phyloP scores from a whole-genome alignment of 2,329 filamentous ascomycete species.

The Fusarium napiforme region DNA sequence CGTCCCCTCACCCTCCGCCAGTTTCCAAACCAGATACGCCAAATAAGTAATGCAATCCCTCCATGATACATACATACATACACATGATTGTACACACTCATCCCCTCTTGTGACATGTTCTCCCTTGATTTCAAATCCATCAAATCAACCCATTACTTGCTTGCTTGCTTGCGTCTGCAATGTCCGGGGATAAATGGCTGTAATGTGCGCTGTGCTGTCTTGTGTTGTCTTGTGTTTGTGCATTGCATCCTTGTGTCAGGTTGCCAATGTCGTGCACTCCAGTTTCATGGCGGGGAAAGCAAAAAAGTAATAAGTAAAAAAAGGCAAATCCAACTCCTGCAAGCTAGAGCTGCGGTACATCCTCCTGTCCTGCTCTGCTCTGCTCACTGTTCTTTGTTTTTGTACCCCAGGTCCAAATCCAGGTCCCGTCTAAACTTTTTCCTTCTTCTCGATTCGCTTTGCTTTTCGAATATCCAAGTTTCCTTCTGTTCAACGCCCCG shows the following conservation, averaged over 20 bases:
- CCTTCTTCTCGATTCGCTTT: constrained; percentile 15
- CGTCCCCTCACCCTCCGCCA: constrained; percentile 34
- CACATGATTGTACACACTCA: constrained; percentile 40
- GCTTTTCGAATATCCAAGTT: constrained; percentile 32
- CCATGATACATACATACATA: constrained; percentile 19
- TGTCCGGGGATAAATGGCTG: constrained; percentile 32
- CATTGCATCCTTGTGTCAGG: constrained; percentile 17
- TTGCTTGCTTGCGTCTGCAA: constrained; percentile 11
- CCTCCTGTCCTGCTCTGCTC: neutral
- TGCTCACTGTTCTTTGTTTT: constrained; percentile 30
- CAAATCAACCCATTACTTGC: constrained; percentile 25
- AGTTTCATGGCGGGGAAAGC: constrained; percentile 15
- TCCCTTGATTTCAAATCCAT: constrained; percentile 23
- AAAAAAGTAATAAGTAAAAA: constrained; percentile 19
- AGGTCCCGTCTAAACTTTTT: constrained; percentile 43
- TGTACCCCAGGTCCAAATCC: constrained; percentile 8
- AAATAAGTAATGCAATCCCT: neutral
- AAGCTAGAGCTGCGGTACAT: constrained; percentile 16
- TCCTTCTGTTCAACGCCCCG: constrained; percentile 38
- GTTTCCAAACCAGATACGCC: neutral
- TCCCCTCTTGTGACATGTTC: constrained; percentile 27
- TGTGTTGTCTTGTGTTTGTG: constrained; percentile 11
- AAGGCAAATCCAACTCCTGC: constrained; percentile 38
- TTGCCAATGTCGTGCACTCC: constrained; percentile 16
- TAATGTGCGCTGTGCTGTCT: neutral